Conservation (phyloP, 805 yeast genomes). For the Lipomyces sp. region DNA sequence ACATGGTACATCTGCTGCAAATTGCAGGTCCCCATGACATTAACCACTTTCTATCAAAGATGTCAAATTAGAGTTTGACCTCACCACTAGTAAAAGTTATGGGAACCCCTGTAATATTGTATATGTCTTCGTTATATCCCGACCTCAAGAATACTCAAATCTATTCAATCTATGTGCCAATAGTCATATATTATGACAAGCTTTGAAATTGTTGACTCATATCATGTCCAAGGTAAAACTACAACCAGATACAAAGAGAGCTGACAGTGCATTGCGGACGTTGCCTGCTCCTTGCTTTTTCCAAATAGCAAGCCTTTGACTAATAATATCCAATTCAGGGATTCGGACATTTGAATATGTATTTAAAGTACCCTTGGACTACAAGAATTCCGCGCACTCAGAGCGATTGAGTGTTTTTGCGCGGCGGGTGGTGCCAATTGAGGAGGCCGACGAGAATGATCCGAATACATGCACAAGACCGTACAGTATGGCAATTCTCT, state of each 20-base stretch:
- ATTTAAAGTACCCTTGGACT: conserved; percentile 20
- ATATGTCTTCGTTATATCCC: too few relatives aligned
- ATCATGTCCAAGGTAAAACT: conserved; percentile 19
- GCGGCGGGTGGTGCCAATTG: conserved; percentile 23
- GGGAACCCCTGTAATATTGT: too few relatives aligned
- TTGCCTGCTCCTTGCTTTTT: not conserved
- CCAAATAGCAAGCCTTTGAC: not conserved
- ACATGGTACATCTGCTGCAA: too few relatives aligned
- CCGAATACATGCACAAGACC: conserved; percentile 24
- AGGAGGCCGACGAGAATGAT: conserved; percentile 14
- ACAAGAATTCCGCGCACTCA: conserved; percentile 1
- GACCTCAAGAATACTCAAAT: too few relatives aligned
- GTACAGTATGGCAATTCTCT: conserved; percentile 11
- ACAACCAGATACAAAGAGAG: not conserved
- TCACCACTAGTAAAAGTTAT: too few relatives aligned
- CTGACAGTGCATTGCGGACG: not conserved
- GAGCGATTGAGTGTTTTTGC: conserved; percentile 16
- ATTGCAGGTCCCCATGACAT: too few relatives aligned
- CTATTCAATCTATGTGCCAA: too few relatives aligned
- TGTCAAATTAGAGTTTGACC: too few relatives aligned
- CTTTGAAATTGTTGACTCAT: conserved; percentile 12
- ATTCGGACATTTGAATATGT: conserved; percentile 20
- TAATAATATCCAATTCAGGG: conserved; percentile 6
- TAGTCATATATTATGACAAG: too few relatives aligned
- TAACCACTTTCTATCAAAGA: too few relatives aligned